Base-by-base conservation (phyloP, 805 yeast genomes). In the Candida gorgasii region DNA sequence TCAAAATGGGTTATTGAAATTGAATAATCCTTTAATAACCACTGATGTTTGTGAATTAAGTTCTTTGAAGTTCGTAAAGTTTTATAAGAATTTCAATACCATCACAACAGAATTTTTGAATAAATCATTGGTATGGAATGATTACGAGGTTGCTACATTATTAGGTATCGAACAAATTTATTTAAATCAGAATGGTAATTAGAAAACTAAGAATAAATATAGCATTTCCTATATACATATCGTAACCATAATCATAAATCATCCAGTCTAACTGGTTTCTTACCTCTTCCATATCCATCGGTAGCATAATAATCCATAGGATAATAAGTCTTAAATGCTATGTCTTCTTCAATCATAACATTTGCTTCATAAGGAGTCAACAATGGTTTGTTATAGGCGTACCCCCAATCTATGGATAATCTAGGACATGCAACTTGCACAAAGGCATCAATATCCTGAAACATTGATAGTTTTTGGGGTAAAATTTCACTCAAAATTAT, bases 351-450 rank as follows among this genome's bases (percentile, higher is more conserved):
- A 51, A 93, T 62, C 75, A 89, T 76, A 4, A 90, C 96, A 88
- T 87, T 89, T 0, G 97, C 89, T 59, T 93, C 99, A 59, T 93
- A 93, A 0, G 99, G 99, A 0, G 99, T 92, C 44, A 93, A 65
- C 32, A 93, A 67, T 0, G 99, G 99, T 57, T 86, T 86, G 45
- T 82, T 81, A 58, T 93, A 93, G 0, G 99, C 99, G 61, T 93
- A 93, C 0, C 99, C 99, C 99, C 99, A 93, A 62, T 93, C 99
- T 31, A 93, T 92, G 1, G 96, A 88, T 35, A 93, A 68, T 55
- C 99, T 73, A 0, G 99, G 99, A 60, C 99, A 93, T 0, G 99
- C 99, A 2, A 93, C 96, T 63, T 93, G 99, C 11, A 93, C 86
- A 73, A 93, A 93, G 1, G 90, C 95, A 63, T 93, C 99, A 13